A percentile compares a stretch with the other conserved stretches of the same genome.
Conservation (phyloP, 1,284 basidiomycete species). For the Phaffia rhodozyma region DNA sequence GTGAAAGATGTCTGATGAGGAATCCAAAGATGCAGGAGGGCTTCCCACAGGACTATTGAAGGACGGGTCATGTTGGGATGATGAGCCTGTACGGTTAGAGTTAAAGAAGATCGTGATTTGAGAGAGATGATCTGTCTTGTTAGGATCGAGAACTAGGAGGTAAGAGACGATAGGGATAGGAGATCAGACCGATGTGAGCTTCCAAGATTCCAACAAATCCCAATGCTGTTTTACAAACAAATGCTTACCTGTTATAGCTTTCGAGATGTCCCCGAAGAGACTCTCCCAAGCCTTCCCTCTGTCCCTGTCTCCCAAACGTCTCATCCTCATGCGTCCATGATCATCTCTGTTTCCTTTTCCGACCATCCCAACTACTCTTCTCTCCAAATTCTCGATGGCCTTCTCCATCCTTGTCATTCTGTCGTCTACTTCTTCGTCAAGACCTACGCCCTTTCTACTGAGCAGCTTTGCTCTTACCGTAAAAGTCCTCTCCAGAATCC, state of each 20-base stretch:
- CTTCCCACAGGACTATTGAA: background rate
- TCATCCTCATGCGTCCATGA: background rate
- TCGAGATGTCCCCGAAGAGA: background rate
- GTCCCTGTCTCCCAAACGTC: background rate
- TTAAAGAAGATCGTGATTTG: background rate
- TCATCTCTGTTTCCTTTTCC: background rate
- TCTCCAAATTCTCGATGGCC: background rate
- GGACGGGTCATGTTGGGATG: background rate
- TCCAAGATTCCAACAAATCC: too few species aligned
- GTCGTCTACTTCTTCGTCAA: too few species aligned
- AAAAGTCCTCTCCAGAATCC: background rate
- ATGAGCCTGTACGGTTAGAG: too few species aligned
- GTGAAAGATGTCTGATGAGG: background rate
- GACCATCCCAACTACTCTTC: background rate
- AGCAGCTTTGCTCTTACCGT: background rate
- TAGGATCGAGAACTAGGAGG: background rate
- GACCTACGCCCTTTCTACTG: too few species aligned
- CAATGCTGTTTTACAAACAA: background rate
- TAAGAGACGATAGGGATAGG: too few species aligned
- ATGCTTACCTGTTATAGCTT: background rate
- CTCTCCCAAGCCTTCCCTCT: constrained; percentile 3
- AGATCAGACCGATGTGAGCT: background rate
- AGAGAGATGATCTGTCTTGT: background rate
- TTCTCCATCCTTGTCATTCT: too few species aligned
- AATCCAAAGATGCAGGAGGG: background rate